phyloP scores from a whole-genome alignment of 179 eudicot species.

The Silene vulgaris region DNA sequence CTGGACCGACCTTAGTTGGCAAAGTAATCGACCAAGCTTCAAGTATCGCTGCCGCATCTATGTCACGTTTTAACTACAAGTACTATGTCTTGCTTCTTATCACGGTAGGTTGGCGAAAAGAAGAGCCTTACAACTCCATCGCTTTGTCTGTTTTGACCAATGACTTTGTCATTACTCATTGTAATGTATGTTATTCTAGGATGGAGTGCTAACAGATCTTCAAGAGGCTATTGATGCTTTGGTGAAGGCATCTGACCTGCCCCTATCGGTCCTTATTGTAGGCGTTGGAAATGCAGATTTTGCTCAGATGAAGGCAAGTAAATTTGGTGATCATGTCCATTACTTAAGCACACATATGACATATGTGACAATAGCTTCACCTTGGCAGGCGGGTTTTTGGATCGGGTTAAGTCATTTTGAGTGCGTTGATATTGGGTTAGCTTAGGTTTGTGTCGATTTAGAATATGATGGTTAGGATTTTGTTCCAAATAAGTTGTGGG shows the following conservation, averaged over 20 bases:
- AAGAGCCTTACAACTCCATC: no score
- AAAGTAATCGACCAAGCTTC: slow-evolving; percentile 67
- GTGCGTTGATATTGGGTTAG: no score
- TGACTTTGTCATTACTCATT: neutral
- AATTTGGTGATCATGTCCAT: no score
- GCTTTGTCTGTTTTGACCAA: neutral
- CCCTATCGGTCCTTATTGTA: slow-evolving; percentile 40
- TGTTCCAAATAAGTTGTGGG: no score
- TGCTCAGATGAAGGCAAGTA: slow-evolving; percentile 16
- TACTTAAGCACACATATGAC: no score
- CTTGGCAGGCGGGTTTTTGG: no score
- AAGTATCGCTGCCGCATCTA: slow-evolving; percentile 58
- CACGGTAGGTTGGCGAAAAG: slow-evolving; percentile 39
- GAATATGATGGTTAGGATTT: no score
- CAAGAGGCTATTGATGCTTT: slow-evolving; percentile 71
- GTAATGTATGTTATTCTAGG: slow-evolving; percentile 33
- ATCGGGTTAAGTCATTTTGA: no score
- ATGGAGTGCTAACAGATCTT: slow-evolving; percentile 80
- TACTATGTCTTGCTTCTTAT: slow-evolving; percentile 68
- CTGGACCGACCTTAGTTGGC: slow-evolving; percentile 91
- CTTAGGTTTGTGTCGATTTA: no score
- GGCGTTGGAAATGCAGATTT: slow-evolving; percentile 17
- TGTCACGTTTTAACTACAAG: slow-evolving; percentile 39
- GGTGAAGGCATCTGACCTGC: slow-evolving; percentile 81
- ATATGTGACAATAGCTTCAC: no score